Percentiles rank a stretch among this genome's conserved stretches.
Evolutionary conservation across 2,329 filamentous ascomycete species (phyloP).

Genomic region (Colletotrichum chlorophyti): DNA sequence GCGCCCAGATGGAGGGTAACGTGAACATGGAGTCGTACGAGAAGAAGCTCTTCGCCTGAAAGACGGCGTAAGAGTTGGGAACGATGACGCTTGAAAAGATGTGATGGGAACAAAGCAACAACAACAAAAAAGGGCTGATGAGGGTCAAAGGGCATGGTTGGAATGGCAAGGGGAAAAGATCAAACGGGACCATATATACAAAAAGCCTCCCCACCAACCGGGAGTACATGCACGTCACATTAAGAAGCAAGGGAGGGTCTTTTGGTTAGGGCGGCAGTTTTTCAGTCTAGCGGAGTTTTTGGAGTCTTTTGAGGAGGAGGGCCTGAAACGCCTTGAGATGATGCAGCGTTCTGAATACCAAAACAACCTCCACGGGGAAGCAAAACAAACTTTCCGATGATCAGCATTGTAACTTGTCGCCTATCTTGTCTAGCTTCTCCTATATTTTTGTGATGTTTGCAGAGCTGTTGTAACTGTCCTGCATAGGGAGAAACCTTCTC

Average conservation of each 20-base stretch:
- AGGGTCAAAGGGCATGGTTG: too few relatives aligned
- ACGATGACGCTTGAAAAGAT: not conserved
- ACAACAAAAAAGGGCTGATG: not conserved
- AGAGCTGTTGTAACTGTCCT: too few relatives aligned
- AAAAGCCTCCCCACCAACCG: not conserved
- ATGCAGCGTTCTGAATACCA: constrained; percentile 27
- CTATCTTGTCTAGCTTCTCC: too few relatives aligned
- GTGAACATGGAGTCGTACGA: constrained; percentile 99
- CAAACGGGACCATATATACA: not conserved
- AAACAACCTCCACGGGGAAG: not conserved
- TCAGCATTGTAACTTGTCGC: not conserved
- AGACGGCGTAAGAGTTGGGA: constrained; percentile 4
- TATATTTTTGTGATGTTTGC: too few relatives aligned
- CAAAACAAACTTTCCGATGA: not conserved
- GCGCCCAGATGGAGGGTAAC: constrained; percentile 94
- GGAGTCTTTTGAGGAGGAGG: constrained; percentile 10
- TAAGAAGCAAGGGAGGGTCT: constrained; percentile 1
- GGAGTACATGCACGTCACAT: constrained; percentile 1
- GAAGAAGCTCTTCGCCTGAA: constrained; percentile 97
- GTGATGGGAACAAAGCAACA: not conserved
- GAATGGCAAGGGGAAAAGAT: not conserved
- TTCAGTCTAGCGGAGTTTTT: constrained; percentile 26
- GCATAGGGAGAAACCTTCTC: too few relatives aligned
- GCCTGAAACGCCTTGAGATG: constrained; percentile 5
- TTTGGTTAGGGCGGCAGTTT: constrained; percentile 14